Evolutionary conservation across 2,329 filamentous ascomycete genomes (phyloP).

Genomic region (Talaromyces sp.): DNA sequence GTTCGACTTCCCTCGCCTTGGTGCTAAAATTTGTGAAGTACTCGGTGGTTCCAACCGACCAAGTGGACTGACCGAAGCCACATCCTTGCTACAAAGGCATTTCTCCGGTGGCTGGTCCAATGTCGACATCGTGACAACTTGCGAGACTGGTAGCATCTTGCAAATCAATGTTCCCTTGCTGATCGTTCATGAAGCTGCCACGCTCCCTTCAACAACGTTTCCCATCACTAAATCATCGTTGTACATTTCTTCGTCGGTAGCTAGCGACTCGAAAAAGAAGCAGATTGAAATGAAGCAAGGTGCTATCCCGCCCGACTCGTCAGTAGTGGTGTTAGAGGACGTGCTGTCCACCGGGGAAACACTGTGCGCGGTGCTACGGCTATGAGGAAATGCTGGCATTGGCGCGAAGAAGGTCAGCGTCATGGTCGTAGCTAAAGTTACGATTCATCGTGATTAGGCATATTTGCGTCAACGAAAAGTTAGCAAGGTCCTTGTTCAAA

Average conservation of each 20-base stretch:
- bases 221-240: slow-evolving; percentile 49
- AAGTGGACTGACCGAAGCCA: slow-evolving; percentile 19
- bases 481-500: slow-evolving; percentile 50
- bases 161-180: slow-evolving; percentile 43
- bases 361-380: slow-evolving; percentile 50
- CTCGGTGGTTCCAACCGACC: not conserved
- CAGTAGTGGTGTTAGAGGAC: slow-evolving; percentile 59
- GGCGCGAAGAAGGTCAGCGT: slow-evolving; percentile 41
- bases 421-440: slow-evolving; percentile 58
- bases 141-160: slow-evolving; percentile 57
- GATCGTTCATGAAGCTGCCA: slow-evolving; percentile 55
- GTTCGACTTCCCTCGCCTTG: not conserved
- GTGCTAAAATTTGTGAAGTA: not conserved
- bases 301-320: slow-evolving; percentile 38
- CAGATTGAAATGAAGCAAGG: slow-evolving; percentile 51
- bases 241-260: slow-evolving; percentile 43
- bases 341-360: slow-evolving; percentile 57
- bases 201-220: slow-evolving; percentile 56
- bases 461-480: slow-evolving; percentile 48
- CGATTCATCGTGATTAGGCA: slow-evolving; percentile 51
- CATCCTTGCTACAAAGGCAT: slow-evolving; percentile 47
- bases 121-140: slow-evolving; percentile 48
- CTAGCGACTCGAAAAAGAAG: slow-evolving; percentile 31
- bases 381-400: slow-evolving; percentile 47
- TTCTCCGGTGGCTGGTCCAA: slow-evolving; percentile 49